Percentiles rank a stretch among this genome's conserved stretches.
These are phyloP conservation scores for Petunia hybrid DNA, from an alignment of 305 asterid species.

Conservation along the genomic window DNA sequence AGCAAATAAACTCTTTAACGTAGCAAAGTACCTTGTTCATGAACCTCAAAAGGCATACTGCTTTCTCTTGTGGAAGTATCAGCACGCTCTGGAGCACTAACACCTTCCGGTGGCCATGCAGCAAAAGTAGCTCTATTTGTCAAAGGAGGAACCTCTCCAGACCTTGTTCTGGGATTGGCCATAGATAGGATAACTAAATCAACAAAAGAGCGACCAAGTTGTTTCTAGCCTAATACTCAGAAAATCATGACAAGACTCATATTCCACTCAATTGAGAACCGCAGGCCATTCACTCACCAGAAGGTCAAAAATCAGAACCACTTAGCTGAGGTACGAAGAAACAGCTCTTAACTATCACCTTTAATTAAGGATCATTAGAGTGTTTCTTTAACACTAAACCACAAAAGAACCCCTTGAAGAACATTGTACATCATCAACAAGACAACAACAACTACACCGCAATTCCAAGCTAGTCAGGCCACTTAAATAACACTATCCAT, in stretches of 20 bases:
- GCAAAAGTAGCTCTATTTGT: constrained; percentile 77
- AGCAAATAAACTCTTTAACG: constrained; percentile 31
- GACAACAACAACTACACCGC: background rate
- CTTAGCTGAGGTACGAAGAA: background rate
- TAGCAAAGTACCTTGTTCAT: constrained; percentile 52
- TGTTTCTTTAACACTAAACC: background rate
- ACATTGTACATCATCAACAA: background rate
- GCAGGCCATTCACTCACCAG: background rate
- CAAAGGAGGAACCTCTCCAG: constrained; percentile 63
- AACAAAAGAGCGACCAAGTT: background rate
- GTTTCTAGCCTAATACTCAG: constrained; percentile 4
- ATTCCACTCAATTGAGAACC: constrained; percentile 21
- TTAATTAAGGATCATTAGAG: background rate
- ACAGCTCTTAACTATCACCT: constrained; percentile 16
- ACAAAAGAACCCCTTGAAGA: background rate
- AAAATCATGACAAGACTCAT: background rate
- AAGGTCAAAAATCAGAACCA: constrained; percentile 12
- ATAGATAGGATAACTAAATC: constrained; percentile 6
- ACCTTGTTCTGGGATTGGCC: constrained; percentile 58
- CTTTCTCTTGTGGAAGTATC: constrained; percentile 43
- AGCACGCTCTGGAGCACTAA: constrained; percentile 45
- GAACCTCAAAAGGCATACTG: constrained; percentile 46
- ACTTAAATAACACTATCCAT: background rate
- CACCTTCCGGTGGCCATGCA: constrained; percentile 74
- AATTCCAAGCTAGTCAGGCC: background rate